Base-by-base conservation (phyloP, 768 basidiomycete species). In the Suillus alpinus region DNA sequence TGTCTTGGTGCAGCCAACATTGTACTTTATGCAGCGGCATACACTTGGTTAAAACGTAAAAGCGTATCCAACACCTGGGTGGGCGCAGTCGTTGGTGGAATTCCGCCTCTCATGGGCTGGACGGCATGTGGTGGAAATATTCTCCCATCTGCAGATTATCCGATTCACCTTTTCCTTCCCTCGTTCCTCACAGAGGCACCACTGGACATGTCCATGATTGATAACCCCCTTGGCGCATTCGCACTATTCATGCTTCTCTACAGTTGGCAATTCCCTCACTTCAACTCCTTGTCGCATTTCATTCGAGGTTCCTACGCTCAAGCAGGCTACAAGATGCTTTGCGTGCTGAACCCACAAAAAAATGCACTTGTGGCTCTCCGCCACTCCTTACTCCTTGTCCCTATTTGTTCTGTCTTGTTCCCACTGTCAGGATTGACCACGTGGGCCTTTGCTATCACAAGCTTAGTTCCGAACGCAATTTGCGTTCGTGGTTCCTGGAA, bases 221-320 rank as follows among this genome's bases (percentile, higher is more conserved):
- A 95, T 71, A 95, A 92, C 70, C 88, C 94, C 0, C 82, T 97
- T 44, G 85, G 90, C 0, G 88, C 94, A 0, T 75, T 92, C 60
- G 86, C 88, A 2, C 78, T 99, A 3, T 93, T 92, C 76, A 81
- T 88, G 75, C 75, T 98, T 51, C 82, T 97, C 9, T 99, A 88
- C 78, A 91, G 90, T 62, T 99, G 96, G 96, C 97, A 99, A 71
- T 98, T 98, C 77, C 95, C 96, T 39, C 96, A 99, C 73, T 98
- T 99, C 79, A 98, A 95, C 74, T 75, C 94, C 1, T 80, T 99
- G n/a, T 88, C 95, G 8, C 85, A 97, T 74, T 79, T 95, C 55
- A 83, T 95, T 9, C 86, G 95, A 40, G 86, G 83, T 10, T 89
- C 89, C 20, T 99, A 99, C 74, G 93, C 97, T 4, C 87, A 93